Percentiles rank a stretch among this genome's conserved stretches.
These are phyloP conservation scores for Stagonosporopsis vannaccii DNA, from an alignment of 2,329 filamentous ascomycete species.

Conservation along the genomic window DNA sequence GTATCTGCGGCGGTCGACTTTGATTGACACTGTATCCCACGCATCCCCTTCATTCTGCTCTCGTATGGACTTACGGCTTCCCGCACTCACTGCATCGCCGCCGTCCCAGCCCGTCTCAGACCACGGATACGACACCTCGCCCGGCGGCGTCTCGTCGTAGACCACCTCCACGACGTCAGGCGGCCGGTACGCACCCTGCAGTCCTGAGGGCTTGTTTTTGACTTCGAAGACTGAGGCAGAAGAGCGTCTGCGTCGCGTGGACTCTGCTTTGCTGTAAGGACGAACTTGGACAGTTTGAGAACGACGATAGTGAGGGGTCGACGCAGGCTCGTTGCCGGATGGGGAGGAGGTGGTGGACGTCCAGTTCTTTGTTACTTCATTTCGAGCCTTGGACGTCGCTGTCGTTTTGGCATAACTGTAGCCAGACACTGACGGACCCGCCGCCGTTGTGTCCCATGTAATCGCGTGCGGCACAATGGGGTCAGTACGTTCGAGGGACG, in stretches of 20 bases:
- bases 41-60: constrained; percentile 3
- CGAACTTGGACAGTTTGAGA: too few relatives aligned
- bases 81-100: background rate
- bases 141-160: constrained; percentile 16
- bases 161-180: constrained; percentile 30
- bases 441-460: background rate
- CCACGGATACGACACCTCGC: background rate
- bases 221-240: background rate
- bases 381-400: background rate
- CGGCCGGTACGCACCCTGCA: constrained; percentile 29
- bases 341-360: background rate
- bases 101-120: background rate
- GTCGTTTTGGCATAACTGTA: background rate
- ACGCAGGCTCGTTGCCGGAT: background rate
- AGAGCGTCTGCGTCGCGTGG: background rate
- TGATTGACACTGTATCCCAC: background rate
- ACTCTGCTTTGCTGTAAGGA: background rate
- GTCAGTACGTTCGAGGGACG: background rate
- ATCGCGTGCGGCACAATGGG: constrained; percentile 6
- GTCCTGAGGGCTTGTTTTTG: constrained; percentile 13
- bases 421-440: background rate
- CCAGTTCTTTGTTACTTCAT: background rate
- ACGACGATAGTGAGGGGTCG: background rate
- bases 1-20: too few relatives aligned
- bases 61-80: background rate